Evolutionary conservation across 495 filamentous ascomycete genomes (phyloP), one percentile per base, ranked within the genome.

Genomic region (Tuber calosporum): DNA sequence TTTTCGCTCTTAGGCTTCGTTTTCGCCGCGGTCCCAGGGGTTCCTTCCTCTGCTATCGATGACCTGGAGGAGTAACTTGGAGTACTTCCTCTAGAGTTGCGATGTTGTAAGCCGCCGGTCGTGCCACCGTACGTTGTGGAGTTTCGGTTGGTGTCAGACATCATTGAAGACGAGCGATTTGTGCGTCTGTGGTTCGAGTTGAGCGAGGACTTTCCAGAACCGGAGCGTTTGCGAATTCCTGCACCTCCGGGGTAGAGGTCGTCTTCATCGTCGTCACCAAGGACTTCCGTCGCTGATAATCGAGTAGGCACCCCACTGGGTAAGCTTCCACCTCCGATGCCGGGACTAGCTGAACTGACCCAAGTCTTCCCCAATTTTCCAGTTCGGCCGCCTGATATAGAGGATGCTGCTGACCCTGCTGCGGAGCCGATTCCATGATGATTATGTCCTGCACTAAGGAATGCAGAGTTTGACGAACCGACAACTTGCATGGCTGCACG

Each of bases 231-330:
- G 75, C 85, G 87, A 79, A 91, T 93, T 34, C 90, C 90, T 8
- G 91, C 74, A 71, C 88, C 75, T 26, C 37, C 36, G 17, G 80
- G 87, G 76, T 83, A 84, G 43, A 83, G 79, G 53, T 92, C 90
- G 69, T 97, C 92, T 45, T 92, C 90, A 22, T 91, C 90, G 67
- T 88, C 89, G 75, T 90, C 93, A 76, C 94, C 93, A 69, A 94
- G 93, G 6, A 98, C 90, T 82, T 99, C 95, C 77, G 90, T 96
- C 8, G 96, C 96, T 83, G 92, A 97, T 72, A 99, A 84, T 66
- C 95, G 89, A 75, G 96, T 89, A 1, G 96, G 96, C 43, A 98
- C 93, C 39, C 89, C 91, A 22, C 89, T 92, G 26, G 76, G 72
- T 22, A 81, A 45, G 41, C 78, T 80, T 37, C 73, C 74, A 30